A percentile compares a stretch with the other conserved stretches of the same genome.
Evolutionary conservation across 163 green algal species (phyloP).

Genomic region (Coccomyxa subellipsoidea): DNA sequence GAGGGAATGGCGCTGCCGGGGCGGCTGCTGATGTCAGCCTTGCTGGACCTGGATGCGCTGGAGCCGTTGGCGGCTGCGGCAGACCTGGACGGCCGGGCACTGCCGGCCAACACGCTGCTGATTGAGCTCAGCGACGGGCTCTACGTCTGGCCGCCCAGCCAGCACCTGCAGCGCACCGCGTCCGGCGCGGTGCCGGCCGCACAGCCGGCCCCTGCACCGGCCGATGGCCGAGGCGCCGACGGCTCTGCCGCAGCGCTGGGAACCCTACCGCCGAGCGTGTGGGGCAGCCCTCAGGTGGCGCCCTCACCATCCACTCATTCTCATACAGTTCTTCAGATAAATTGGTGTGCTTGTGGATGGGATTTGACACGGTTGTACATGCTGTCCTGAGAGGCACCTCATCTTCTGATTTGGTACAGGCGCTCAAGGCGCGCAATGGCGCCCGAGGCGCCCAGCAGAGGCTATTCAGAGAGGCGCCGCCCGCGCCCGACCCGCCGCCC

Average conservation of each 20-base stretch:
- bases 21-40: neutral
- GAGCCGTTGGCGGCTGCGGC: neutral
- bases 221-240: neutral
- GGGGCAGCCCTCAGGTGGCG: neutral
- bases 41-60: neutral
- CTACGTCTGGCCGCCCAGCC: neutral
- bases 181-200: neutral
- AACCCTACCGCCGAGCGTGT: neutral
- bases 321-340: too few relatives aligned
- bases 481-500: too few relatives aligned
- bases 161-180: neutral
- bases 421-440: neutral
- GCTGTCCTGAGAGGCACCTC: too few relatives aligned
- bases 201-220: neutral
- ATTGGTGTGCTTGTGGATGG: too few relatives aligned
- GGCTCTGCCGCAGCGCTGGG: neutral
- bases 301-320: neutral
- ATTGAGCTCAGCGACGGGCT: slow-evolving; percentile 6
- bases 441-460: neutral
- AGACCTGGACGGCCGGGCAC: neutral
- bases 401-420: too few relatives aligned
- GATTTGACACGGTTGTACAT: too few relatives aligned
- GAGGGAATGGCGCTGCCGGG: neutral
- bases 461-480: neutral
- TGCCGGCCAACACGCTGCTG: slow-evolving; percentile 5